Conservation (phyloP, 305 asterid genomes). For the Monarda citriodora region DNA sequence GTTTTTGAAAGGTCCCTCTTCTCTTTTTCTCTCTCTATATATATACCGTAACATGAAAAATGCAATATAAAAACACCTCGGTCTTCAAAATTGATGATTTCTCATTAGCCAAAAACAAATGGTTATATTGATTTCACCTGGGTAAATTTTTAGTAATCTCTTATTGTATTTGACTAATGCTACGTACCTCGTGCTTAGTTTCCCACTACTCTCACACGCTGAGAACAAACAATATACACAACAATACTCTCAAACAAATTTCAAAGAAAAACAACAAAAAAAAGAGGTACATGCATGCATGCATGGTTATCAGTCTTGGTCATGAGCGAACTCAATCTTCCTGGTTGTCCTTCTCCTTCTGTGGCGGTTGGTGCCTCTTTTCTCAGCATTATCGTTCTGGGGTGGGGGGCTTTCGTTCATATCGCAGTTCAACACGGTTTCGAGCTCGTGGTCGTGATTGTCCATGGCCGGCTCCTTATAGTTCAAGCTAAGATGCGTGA, state of each 20-base stretch:
- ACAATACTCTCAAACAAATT: neutral
- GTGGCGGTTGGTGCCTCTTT: conserved; percentile 15
- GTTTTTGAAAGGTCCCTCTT: no score
- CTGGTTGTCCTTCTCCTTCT: conserved; percentile 29
- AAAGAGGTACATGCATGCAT: neutral
- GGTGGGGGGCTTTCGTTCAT: neutral
- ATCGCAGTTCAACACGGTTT: conserved; percentile 54
- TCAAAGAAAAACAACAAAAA: neutral
- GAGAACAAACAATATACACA: neutral
- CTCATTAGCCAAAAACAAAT: no score
- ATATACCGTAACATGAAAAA: no score
- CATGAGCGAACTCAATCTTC: conserved; percentile 14
- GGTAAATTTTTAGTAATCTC: neutral
- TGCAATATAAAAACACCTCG: no score
- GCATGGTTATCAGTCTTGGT: neutral
- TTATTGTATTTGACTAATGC: conserved; percentile 17
- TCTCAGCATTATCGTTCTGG: conserved; percentile 2
- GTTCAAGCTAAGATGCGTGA: conserved; percentile 36
- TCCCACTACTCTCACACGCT: conserved; percentile 4
- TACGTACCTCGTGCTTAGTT: neutral
- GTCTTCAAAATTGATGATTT: no score
- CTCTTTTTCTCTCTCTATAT: no score
- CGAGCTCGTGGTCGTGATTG: conserved; percentile 42
- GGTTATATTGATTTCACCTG: neutral
- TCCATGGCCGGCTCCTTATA: conserved; percentile 13